phyloP scores from a whole-genome alignment of 2,329 filamentous ascomycete genomes.

The Escovopsis sp. region DNA sequence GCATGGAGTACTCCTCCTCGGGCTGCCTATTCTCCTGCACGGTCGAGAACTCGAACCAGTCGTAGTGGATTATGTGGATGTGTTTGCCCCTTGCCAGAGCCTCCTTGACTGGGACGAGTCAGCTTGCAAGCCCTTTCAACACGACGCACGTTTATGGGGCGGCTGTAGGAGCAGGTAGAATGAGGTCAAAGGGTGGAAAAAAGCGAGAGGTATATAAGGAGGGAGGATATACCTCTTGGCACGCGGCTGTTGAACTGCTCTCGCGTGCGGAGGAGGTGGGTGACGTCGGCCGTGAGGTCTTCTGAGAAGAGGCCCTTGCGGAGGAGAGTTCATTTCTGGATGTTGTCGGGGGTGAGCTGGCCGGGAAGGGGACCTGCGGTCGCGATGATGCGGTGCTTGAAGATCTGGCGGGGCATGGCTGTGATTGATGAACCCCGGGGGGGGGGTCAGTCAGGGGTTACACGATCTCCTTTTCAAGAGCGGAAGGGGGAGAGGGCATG shows the following conservation, averaged over 20 bases:
- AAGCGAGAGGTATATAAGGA: background rate
- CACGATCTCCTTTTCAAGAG: no score
- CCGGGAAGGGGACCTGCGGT: conserved; percentile 42
- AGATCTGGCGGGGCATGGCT: conserved; percentile 25
- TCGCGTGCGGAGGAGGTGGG: conserved; percentile 56
- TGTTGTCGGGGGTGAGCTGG: conserved; percentile 34
- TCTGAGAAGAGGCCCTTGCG: conserved; percentile 45
- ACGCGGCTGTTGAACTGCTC: conserved; percentile 40
- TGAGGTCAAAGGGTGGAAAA: background rate
- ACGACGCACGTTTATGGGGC: no score
- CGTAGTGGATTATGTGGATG: conserved; percentile 29
- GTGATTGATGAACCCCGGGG: background rate
- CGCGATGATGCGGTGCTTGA: conserved; percentile 40
- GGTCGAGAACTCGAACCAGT: conserved; percentile 38
- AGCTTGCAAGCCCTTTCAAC: background rate
- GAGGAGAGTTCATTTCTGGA: conserved; percentile 49
- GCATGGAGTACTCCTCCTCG: conserved; percentile 28
- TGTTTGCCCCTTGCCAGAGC: conserved; percentile 21
- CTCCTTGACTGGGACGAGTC: conserved; percentile 18
- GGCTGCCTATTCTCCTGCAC: conserved; percentile 16
- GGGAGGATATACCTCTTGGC: conserved; percentile 18
- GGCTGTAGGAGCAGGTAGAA: no score
- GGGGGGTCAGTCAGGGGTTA: background rate
- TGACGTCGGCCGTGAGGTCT: conserved; percentile 40
- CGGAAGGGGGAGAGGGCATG: no score